Base-by-base conservation (phyloP, 2,329 filamentous ascomycete genomes). In the Cladosporium sp. region DNA sequence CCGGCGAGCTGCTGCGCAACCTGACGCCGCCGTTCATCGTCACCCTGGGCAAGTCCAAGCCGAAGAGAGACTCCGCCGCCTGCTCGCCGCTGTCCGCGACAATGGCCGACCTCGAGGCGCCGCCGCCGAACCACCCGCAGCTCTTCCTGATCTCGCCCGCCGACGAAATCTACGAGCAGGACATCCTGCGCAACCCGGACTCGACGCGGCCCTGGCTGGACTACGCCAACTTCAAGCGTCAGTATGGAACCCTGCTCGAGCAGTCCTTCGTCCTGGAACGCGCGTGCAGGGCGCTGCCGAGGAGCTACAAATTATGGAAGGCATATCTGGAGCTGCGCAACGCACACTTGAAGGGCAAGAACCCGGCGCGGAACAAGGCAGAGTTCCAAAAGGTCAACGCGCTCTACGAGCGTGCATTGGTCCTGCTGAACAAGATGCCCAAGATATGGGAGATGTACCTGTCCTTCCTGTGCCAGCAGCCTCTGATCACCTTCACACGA, bases 261-360 rank as follows among this genome's bases (percentile, higher is more conserved):
- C 94, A 96, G 80, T 91, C 93, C 61, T 90, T 90, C 76, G 86
- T 89, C 44, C 90, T 98, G 81, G 95, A 98, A 80, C 88, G 95
- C 75, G 94, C 95, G 66, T 97, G 94, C 78, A 84, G 87, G 69
- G 91, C 96, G 73, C 85, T 99, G 55, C 95, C 95, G 59, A 88
- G 95, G 71, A 98, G 94, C 31, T 99, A 97, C 83, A 99, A 99
- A 82, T 84, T 99, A 58, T 99, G 95, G 95, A 98, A 97, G 81
- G 88, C 96, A 87, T 99, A 98, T 79, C 87, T 99, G 70, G 86
- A 88, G 70, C 90, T 98, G 71, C 88, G 95, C 72, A 88, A 87
- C 65, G 91, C 90, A 72, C 77, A 78, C 65, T 60, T 78, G 56
- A 84, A 88, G 67, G 90, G 89, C 75, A 87, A 94, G 71, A 98